These are phyloP conservation scores for Adiantum capillusveneris DNA, from an alignment of 75 land plant genomes.

Conservation along the genomic window DNA sequence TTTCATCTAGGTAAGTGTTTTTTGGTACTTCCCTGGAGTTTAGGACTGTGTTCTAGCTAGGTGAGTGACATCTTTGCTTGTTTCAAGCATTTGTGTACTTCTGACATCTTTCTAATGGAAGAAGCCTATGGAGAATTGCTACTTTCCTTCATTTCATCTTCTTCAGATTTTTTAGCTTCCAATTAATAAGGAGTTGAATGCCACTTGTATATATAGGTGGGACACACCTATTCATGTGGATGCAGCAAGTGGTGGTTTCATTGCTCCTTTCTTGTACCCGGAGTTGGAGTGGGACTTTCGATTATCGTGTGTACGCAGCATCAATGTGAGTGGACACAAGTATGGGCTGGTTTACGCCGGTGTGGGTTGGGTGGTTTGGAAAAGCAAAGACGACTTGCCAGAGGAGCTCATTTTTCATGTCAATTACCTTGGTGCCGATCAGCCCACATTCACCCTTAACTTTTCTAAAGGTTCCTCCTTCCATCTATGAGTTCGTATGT, in stretches of 20 bases:
- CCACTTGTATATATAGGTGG: too few relatives aligned
- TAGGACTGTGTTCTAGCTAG: too few relatives aligned
- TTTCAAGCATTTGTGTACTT: too few relatives aligned
- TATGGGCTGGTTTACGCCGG: conserved; percentile 46
- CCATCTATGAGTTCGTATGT: too few relatives aligned
- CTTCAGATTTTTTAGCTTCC: too few relatives aligned
- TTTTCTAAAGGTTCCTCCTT: conserved; percentile 37
- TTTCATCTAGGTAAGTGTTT: too few relatives aligned
- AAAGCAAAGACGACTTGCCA: conserved; percentile 31
- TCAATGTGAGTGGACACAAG: conserved; percentile 47
- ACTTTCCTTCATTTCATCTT: too few relatives aligned
- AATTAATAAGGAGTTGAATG: too few relatives aligned
- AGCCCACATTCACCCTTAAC: conserved; percentile 48
- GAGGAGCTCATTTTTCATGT: conserved; percentile 43
- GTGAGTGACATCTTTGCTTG: too few relatives aligned
- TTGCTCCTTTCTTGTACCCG: conserved; percentile 43
- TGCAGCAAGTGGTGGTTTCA: conserved; percentile 42
- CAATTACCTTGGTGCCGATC: conserved; percentile 38
- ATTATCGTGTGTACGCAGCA: conserved; percentile 33
- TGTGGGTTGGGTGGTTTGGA: conserved; percentile 37
- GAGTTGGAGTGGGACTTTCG: conserved; percentile 44
- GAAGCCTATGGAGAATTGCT: too few relatives aligned
- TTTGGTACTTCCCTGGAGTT: too few relatives aligned
- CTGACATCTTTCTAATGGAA: too few relatives aligned
- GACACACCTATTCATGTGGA: conserved; percentile 37